Evolutionary conservation across 352 stramenopile genomes (phyloP), one percentile per base, ranked within the genome.

Genomic region (Peronospora destructor): DNA sequence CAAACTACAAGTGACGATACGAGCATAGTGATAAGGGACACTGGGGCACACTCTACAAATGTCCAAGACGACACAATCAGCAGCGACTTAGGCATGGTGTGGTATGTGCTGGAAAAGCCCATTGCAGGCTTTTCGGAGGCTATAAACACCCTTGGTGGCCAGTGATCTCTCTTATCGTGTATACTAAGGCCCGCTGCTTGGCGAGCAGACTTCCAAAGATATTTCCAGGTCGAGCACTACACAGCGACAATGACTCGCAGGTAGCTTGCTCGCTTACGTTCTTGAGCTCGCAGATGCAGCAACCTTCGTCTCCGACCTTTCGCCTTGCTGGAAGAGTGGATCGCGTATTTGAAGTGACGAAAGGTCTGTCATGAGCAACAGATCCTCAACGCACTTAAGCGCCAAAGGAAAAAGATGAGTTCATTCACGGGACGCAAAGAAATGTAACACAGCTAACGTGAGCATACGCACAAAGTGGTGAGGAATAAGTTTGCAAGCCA

Each of bases 301-400:
- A 61, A 40, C 37, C 25, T 13, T 21, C 36, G 19, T 64, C 58
- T 9, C 28, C 52, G 30, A 48, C n/a, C n/a, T n/a, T n/a, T 44
- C 11, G 61, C 67, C n/a, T n/a, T n/a, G n/a, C 61, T 87, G 6
- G 73, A 87, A 52, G 75, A 85, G 32, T 73, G 72, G 10, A 68
- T 89, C 17, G 73, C 73, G 21, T 68, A 89, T 51, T 41, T 87
- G 34, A 72, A 85, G 39, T 89, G 77, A 75, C 66, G 78, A 41
- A 85, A 85, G 51, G 54, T 75, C 25, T 87, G 78, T 58, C 85
- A 87, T 35, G 71, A 85, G 53, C 73, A 68, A 6, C 46, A 89
- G 58, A 85, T 85, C 47, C 41, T 78, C 77, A 1, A 40, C 85
- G 33, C 67, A 66, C 0, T 46, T 63, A 2, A 84, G 61, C 44